These are phyloP conservation scores for Orobanche coerulescens DNA, from an alignment of 257 asterid species.

Conservation along the genomic window DNA sequence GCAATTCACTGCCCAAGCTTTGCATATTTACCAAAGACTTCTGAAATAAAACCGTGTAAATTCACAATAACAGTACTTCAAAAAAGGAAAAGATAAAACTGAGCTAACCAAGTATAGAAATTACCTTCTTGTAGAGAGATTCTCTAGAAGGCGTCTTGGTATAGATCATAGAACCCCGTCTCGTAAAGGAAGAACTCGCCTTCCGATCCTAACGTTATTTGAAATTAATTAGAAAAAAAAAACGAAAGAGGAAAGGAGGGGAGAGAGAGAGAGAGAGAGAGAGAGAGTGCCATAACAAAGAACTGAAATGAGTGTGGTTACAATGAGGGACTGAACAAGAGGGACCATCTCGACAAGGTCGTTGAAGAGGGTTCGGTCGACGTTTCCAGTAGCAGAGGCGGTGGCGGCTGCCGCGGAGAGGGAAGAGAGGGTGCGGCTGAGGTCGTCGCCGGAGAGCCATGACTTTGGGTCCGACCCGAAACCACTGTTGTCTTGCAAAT, in stretches of 20 bases:
- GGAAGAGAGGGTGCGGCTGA: conserved; percentile 50
- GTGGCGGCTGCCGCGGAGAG: conserved; percentile 53
- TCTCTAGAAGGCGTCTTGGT: conserved; percentile 90
- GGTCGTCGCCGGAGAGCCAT: conserved; percentile 67
- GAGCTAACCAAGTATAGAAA: not conserved
- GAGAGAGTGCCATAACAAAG: not conserved
- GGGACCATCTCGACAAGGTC: conserved; percentile 85
- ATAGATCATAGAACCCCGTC: conserved; percentile 82
- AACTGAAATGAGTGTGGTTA: conserved; percentile 27
- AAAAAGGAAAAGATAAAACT: not conserved
- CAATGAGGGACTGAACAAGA: conserved; percentile 87
- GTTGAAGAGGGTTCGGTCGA: conserved; percentile 61
- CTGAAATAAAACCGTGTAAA: not conserved
- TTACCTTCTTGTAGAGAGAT: conserved; percentile 65
- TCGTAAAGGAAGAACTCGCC: conserved; percentile 54
- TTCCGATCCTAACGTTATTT: conserved; percentile 54
- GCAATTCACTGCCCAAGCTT: too few relatives aligned
- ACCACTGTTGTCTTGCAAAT: conserved; percentile 47
- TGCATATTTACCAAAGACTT: too few relatives aligned
- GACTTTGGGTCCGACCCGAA: conserved; percentile 57
- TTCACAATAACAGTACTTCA: too few relatives aligned
- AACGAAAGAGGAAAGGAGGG: not conserved
- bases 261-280: not conserved
- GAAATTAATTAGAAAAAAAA: not conserved
- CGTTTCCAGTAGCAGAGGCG: conserved; percentile 53